These are phyloP conservation scores for Backusella westeae DNA, from an alignment of 192 early-diverging fungal genomes.

Conservation along the genomic window DNA sequence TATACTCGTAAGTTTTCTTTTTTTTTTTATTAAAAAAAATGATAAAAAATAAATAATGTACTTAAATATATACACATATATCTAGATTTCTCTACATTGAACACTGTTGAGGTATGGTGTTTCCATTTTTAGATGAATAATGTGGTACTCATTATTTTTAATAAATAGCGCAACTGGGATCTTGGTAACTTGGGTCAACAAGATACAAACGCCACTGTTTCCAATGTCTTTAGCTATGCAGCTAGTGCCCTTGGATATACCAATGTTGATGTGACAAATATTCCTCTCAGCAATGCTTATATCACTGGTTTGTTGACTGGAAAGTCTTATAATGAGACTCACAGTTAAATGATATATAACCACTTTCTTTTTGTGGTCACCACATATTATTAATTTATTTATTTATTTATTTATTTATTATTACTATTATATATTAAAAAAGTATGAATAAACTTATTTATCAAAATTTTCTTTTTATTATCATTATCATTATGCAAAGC, in stretches of 20 bases:
- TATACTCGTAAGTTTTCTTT: slow-evolving; percentile 43
- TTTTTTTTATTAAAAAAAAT: too few species aligned
- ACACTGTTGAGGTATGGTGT: slow-evolving; percentile 51
- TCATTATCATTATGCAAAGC: not conserved
- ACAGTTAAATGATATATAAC: not conserved
- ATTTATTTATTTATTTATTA: not conserved
- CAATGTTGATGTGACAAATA: slow-evolving; percentile 30
- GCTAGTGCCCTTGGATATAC: slow-evolving; percentile 36
- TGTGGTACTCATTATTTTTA: not conserved
- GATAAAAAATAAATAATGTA: too few species aligned
- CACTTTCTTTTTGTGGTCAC: too few species aligned
- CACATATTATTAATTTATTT: not conserved
- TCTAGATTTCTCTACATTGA: slow-evolving; percentile 55
- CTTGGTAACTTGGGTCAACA: slow-evolving; percentile 55
- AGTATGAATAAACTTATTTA: not conserved
- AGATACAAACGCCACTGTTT: slow-evolving; percentile 46
- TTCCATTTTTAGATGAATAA: not conserved
- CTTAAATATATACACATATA: not conserved
- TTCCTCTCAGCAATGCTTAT: slow-evolving; percentile 34
- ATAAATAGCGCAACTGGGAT: slow-evolving; percentile 54
- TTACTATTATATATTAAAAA: not conserved
- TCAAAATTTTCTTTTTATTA: not conserved
- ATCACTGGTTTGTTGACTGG: slow-evolving; percentile 37
- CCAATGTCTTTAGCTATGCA: slow-evolving; percentile 44
- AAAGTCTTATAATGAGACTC: slow-evolving; percentile 3